These are phyloP conservation scores for Botryotinia convoluta DNA, from an alignment of 2,329 filamentous ascomycete genomes.

Conservation along the genomic window DNA sequence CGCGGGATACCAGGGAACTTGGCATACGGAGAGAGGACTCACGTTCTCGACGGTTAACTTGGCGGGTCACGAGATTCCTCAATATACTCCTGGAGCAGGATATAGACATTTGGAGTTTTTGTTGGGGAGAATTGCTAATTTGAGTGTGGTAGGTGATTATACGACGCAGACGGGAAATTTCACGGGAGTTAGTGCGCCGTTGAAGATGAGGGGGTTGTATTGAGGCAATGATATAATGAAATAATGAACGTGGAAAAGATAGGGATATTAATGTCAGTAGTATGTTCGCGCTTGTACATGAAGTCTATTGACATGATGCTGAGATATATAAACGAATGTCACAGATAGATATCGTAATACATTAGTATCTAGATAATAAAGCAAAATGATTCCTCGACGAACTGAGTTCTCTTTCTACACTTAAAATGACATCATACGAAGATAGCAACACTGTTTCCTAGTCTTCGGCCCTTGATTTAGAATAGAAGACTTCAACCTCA, in stretches of 20 bases:
- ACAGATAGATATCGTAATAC: neutral
- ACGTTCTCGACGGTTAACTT: conserved; percentile 57
- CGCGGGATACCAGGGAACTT: conserved; percentile 45
- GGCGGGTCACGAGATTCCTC: conserved; percentile 53
- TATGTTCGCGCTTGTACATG: neutral
- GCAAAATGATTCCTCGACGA: neutral
- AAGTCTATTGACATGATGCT: neutral
- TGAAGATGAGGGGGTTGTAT: conserved; percentile 17
- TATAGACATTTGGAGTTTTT: conserved; percentile 62
- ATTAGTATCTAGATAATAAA: neutral
- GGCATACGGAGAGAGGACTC: conserved; percentile 60
- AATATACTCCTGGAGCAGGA: conserved; percentile 56
- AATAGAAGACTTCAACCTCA: neutral
- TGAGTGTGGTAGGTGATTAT: conserved; percentile 38
- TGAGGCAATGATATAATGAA: neutral
- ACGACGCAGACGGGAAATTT: conserved; percentile 35
- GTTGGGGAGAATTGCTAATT: conserved; percentile 54
- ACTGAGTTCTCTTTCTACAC: neutral
- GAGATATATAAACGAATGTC: neutral
- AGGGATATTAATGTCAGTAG: neutral
- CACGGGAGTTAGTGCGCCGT: conserved; percentile 25
- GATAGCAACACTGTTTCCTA: neutral
- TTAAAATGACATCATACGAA: neutral
- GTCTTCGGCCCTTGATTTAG: neutral
- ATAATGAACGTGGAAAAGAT: neutral